Percentiles rank a stretch among this genome's conserved stretches.
These are phyloP conservation scores for Blastocystis sp. DNA, from an alignment of 352 stramenopile genomes.

Conservation along the genomic window DNA sequence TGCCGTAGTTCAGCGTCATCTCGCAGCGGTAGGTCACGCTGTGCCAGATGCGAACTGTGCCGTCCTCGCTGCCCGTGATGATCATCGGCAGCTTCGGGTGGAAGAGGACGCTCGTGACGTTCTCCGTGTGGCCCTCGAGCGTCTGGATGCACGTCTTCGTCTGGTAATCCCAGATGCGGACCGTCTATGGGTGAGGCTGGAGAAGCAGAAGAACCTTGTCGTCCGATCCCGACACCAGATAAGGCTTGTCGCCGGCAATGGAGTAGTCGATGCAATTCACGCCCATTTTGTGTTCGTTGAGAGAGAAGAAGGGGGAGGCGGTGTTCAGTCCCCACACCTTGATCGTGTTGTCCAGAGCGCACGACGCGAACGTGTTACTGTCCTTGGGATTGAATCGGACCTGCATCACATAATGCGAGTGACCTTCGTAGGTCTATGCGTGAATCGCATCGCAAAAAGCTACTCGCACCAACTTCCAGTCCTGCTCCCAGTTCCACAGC, in stretches of 20 bases:
- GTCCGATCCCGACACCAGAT: slow-evolving; percentile 93
- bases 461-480: slow-evolving; percentile 78
- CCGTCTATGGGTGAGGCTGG: slow-evolving; percentile 79
- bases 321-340: slow-evolving; percentile 92
- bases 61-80: slow-evolving; percentile 94
- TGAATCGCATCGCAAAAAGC: not conserved
- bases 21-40: slow-evolving; percentile 86
- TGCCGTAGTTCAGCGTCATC: slow-evolving; percentile 98
- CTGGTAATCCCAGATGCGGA: slow-evolving; percentile 99
- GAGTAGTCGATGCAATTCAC: slow-evolving; percentile 99
- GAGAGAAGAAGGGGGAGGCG: slow-evolving; percentile 89
- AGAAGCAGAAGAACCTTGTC: slow-evolving; percentile 75
- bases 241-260: slow-evolving; percentile 95
- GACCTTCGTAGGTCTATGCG: slow-evolving; percentile 84
- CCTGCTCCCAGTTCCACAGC: slow-evolving; percentile 94
- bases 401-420: slow-evolving; percentile 97
- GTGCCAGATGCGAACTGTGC: slow-evolving; percentile 90
- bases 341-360: slow-evolving; percentile 93
- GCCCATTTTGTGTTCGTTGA: slow-evolving; percentile 89
- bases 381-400: slow-evolving; percentile 99
- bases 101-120: slow-evolving; percentile 95
- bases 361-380: slow-evolving; percentile 95
- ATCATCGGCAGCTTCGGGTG: slow-evolving; percentile 97
- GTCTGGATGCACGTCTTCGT: slow-evolving; percentile 98
- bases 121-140: slow-evolving; percentile 97